Evolutionary conservation across 371 early-diverging fungal genomes (phyloP), one percentile per base, ranked within the genome.

Genomic region (Catenaria anguillulae): DNA sequence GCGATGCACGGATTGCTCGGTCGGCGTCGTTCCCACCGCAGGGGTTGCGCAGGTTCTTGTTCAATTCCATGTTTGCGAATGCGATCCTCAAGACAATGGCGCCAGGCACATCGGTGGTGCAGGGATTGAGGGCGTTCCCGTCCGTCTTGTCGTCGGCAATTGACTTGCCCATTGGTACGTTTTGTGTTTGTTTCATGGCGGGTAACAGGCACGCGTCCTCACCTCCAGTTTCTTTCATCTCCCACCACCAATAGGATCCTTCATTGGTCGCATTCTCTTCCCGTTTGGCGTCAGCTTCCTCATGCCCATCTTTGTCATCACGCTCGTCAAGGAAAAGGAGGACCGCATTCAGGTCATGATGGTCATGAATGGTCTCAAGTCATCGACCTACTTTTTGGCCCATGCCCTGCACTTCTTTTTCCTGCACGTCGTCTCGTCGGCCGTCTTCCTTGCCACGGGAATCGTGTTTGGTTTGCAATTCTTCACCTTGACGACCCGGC

Each of bases 271-370:
- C 29, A 75, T 81, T 55, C 60, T 84, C 56, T 86, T 77, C 68
- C 88, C 88, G 31, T 87, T 85, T 63, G 88, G 84, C n/a, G 73
- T 87, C 15, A 76, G 78, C 8, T 87, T 87, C 70, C 64, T 87
- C 67, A 65, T 87, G 33, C 85, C 86, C 6, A 83, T 84, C 34
- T 86, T 86, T 70, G 81, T 80, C 8, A 73, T 85, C 40, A 76
- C 71, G 29, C 66, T 86, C 5, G 86, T 85, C 48, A 76, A 77
- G 63, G 84, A 84, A 65, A 85, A 86, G 68, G 86, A 86, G 15
- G 40, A 29, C 23, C 55, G 43, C 19, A 56, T 62, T 36, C 31
- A n/a, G 24, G 42, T 31, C 33, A 19, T 50, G 33, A 33, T 61
- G 31, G 8, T 33, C 37, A 62, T 71, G 74, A 84, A 85, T 66